phyloP scores from a whole-genome alignment of 2,329 filamentous ascomycete species.

The Hymenoscyphus occultus region DNA sequence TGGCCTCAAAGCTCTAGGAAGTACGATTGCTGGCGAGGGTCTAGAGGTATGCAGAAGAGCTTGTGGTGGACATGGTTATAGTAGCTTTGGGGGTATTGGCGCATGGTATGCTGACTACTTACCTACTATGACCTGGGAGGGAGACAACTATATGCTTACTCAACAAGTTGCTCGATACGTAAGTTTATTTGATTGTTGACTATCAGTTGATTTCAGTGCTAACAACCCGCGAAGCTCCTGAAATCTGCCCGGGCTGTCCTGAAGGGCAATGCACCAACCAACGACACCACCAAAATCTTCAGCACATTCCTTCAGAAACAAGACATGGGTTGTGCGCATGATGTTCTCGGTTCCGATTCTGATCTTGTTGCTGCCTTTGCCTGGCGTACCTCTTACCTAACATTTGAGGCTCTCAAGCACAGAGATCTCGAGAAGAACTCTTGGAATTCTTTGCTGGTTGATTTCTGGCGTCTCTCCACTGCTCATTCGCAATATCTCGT shows the following conservation, averaged over 20 bases:
- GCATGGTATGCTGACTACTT: slow-evolving; percentile 73
- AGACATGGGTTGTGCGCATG: slow-evolving; percentile 71
- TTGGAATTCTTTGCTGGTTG: slow-evolving; percentile 74
- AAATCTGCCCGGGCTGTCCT: slow-evolving; percentile 71
- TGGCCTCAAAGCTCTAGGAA: slow-evolving; percentile 70
- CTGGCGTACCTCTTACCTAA: slow-evolving; percentile 71
- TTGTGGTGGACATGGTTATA: slow-evolving; percentile 76
- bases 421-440: slow-evolving; percentile 71
- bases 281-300: slow-evolving; percentile 68
- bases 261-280: slow-evolving; percentile 59
- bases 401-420: slow-evolving; percentile 72
- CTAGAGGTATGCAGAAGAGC: slow-evolving; percentile 72
- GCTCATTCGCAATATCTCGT: slow-evolving; percentile 75
- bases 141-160: slow-evolving; percentile 77
- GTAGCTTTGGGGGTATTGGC: slow-evolving; percentile 72
- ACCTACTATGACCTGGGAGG: slow-evolving; percentile 59
- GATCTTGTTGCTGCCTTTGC: slow-evolving; percentile 73
- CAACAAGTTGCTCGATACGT: slow-evolving; percentile 74
- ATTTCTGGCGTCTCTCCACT: slow-evolving; percentile 74
- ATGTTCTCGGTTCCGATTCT: slow-evolving; percentile 66
- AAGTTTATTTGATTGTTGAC: slow-evolving; percentile 30
- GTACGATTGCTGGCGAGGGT: slow-evolving; percentile 69
- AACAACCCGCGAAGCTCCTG: slow-evolving; percentile 48
- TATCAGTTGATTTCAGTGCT: slow-evolving; percentile 9
- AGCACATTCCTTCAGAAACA: slow-evolving; percentile 60